phyloP scores from a whole-genome alignment of 352 stramenopile species.

The Globisporangium paddicum region DNA sequence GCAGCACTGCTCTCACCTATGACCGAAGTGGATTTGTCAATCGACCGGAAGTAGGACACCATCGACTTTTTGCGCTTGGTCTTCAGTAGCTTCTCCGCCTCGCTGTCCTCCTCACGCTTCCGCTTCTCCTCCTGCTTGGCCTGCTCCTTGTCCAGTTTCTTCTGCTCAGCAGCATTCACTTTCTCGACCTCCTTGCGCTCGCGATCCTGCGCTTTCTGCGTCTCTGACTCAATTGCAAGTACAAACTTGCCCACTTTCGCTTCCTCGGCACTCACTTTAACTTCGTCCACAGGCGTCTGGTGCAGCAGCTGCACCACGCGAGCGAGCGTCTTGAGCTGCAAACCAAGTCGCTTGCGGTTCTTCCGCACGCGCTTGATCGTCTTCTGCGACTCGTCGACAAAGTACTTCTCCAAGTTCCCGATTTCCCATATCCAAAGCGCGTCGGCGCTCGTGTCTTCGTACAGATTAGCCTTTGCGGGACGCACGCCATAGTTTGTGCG shows the following conservation, averaged over 20 bases:
- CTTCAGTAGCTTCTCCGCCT: conserved; percentile 37
- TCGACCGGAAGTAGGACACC: conserved; percentile 57
- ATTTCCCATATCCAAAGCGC: conserved; percentile 86
- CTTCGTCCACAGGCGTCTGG: conserved; percentile 61
- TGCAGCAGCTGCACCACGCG: conserved; percentile 67
- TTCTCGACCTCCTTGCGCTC: conserved; percentile 64
- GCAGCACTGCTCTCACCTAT: not conserved
- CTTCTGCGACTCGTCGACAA: conserved; percentile 61
- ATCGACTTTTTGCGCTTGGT: conserved; percentile 64
- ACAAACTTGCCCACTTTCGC: conserved; percentile 79
- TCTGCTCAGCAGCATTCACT: conserved; percentile 40
- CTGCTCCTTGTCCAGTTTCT: conserved; percentile 56
- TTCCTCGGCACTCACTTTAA: conserved; percentile 78
- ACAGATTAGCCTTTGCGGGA: conserved; percentile 68
- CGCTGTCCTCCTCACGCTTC: conserved; percentile 44
- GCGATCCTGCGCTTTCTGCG: conserved; percentile 49
- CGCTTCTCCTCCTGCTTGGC: conserved; percentile 62
- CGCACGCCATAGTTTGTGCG: conserved; percentile 61
- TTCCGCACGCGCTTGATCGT: conserved; percentile 76
- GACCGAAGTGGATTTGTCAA: conserved; percentile 18
- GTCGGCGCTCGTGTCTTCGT: conserved; percentile 70
- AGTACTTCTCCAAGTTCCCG: conserved; percentile 67
- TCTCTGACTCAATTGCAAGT: conserved; percentile 50
- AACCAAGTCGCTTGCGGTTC: conserved; percentile 67
- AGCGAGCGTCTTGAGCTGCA: conserved; percentile 65